phyloP scores from a whole-genome alignment of 2,329 filamentous ascomycete genomes.

The Alternaria conjuncta region DNA sequence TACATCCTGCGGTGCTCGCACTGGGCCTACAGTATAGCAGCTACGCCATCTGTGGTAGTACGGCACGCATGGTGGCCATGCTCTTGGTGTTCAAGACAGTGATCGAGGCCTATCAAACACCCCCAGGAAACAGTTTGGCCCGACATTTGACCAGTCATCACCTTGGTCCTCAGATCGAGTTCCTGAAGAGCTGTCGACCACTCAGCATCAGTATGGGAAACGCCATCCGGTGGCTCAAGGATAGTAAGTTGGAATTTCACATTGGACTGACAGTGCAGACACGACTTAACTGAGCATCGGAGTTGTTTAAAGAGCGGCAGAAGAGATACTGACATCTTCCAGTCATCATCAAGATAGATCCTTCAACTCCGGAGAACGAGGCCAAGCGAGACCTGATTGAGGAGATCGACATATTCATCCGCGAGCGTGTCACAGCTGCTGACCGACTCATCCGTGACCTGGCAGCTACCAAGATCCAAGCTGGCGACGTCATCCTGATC shows the following conservation, averaged over 20 bases:
- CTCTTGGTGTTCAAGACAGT: constrained; percentile 90
- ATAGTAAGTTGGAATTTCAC: constrained; percentile 49
- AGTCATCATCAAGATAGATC: constrained; percentile 87
- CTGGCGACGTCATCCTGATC: constrained; percentile 83
- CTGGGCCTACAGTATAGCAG: constrained; percentile 89
- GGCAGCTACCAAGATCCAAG: constrained; percentile 75
- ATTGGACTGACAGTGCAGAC: background rate
- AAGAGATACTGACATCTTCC: constrained; percentile 2
- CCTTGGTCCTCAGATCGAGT: constrained; percentile 93
- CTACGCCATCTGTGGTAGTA: constrained; percentile 89
- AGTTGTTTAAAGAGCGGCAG: background rate
- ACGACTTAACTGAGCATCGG: background rate
- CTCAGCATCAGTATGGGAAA: constrained; percentile 98
- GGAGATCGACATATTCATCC: constrained; percentile 87
- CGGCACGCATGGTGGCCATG: constrained; percentile 84
- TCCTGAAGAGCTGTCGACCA: constrained; percentile 89
- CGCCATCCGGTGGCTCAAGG: constrained; percentile 91
- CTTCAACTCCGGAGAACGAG: constrained; percentile 78
- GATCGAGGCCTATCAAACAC: constrained; percentile 91
- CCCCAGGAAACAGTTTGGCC: constrained; percentile 80
- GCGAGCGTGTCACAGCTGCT: constrained; percentile 86
- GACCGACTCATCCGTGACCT: constrained; percentile 83
- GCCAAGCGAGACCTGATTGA: constrained; percentile 81
- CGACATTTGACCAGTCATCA: constrained; percentile 91
- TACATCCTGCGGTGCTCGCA: constrained; percentile 84